Base-by-base conservation (phyloP, 2,329 filamentous ascomycete species). In the Curvularia sp. region DNA sequence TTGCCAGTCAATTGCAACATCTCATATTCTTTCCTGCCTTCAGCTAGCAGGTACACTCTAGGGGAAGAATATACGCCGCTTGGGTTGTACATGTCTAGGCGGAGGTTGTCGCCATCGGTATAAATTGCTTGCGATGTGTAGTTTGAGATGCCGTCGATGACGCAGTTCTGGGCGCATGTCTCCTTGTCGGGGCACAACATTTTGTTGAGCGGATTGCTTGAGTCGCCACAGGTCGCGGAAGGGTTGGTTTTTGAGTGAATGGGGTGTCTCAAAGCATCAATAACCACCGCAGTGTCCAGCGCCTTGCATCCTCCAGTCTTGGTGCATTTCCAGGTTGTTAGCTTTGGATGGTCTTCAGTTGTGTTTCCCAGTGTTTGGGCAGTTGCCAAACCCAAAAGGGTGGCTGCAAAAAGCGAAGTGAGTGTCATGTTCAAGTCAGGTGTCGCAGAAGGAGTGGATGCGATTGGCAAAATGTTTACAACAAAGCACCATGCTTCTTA, bases 1-100 rank as follows among this genome's bases (percentile, higher is more conserved):
- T 88, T 83, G 77, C 86, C 86, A 53, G 86, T 80, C 59, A 90
- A 80, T 57, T 85, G 82, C 78, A 90, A 87, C 71, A 84, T 82
- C 78, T 89, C 79, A 76, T 91, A 91, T 57, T 83, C 84, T 64
- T 80, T 80, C 39, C 87, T 83, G 49, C 81, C 78, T 66, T 75
- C 67, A 15, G 83, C 82, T 80, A 91, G 84, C 61, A 91, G 81
- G 74, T 89, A 91, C 45, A 88, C 77, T 66, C 88, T 84, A 55
- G 85, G 80, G 30, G 78, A 78, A 43, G 81, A 65, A 59, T 73
- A 61, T 59, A 68, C 63, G 64, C 77, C 64, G 63, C 70, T 79
- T 8, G 56, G 43, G 52, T 79, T 73, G 51, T 73, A 77, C 59
- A 75, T 68, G 48, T 78, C 79, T 59, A 87, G 74, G 12, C 78